These are phyloP conservation scores for Hysterium pulicare DNA, from an alignment of 2,329 filamentous ascomycete genomes.

Conservation along the genomic window DNA sequence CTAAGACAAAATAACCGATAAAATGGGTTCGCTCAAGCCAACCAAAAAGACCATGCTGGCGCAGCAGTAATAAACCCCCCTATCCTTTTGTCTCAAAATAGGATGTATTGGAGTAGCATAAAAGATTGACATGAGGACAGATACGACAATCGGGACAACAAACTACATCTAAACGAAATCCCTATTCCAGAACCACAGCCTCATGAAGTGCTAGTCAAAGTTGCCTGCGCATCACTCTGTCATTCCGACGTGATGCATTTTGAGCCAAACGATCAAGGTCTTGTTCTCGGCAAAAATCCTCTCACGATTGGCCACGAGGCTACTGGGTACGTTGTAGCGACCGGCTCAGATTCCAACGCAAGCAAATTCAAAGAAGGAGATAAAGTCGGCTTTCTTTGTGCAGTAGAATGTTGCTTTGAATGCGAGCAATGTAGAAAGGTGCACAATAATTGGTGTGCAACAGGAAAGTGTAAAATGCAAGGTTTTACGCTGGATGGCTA, in stretches of 20 bases:
- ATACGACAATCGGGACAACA: slow-evolving; percentile 33
- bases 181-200: slow-evolving; percentile 42
- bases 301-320: slow-evolving; percentile 35
- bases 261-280: slow-evolving; percentile 32
- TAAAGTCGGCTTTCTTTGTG: slow-evolving; percentile 30
- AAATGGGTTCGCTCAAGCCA: slow-evolving; percentile 1
- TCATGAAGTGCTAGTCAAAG: slow-evolving; percentile 41
- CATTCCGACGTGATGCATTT: slow-evolving; percentile 40
- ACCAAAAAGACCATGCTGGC: slow-evolving; percentile 23
- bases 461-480: slow-evolving; percentile 29
- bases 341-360: slow-evolving; percentile 21
- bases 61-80: slow-evolving; percentile 17
- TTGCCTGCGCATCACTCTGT: slow-evolving; percentile 39
- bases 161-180: slow-evolving; percentile 43
- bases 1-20: neutral
- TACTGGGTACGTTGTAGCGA: slow-evolving; percentile 23
- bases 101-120: too few relatives aligned
- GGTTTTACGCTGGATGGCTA: slow-evolving; percentile 27
- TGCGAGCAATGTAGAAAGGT: slow-evolving; percentile 27
- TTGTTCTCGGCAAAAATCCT: slow-evolving; percentile 28
- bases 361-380: slow-evolving; percentile 29
- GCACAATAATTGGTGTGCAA: slow-evolving; percentile 27
- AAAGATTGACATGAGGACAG: slow-evolving; percentile 5
- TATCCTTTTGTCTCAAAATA: neutral
- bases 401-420: slow-evolving; percentile 32